Percentiles rank a stretch among this genome's conserved stretches.
Evolutionary conservation across 139 green algal genomes (phyloP).

Genomic region (Pleodorina starrii): DNA sequence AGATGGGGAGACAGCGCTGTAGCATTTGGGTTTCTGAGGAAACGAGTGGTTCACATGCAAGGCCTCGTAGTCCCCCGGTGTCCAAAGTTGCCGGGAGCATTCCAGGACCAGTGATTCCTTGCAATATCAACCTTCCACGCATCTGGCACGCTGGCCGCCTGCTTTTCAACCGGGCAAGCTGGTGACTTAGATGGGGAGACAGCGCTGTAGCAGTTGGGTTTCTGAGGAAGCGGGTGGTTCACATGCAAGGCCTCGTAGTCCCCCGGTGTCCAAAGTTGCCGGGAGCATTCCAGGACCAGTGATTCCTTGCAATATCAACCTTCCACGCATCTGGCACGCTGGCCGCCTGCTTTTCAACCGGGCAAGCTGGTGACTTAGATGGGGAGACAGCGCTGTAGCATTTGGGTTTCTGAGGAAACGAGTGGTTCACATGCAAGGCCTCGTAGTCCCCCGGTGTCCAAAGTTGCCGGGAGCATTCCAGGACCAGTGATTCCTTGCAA

Average conservation of each 20-base stretch:
- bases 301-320: slow-evolving; percentile 25
- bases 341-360: background rate
- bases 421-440: too few species aligned
- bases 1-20: slow-evolving; percentile 26
- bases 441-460: background rate
- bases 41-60: background rate
- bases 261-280: background rate
- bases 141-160: slow-evolving; percentile 42
- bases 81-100: background rate
- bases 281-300: slow-evolving; percentile 23
- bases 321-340: slow-evolving; percentile 48
- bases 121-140: slow-evolving; percentile 18
- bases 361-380: slow-evolving; percentile 36
- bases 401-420: too few species aligned
- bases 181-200: slow-evolving; percentile 43
- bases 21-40: background rate
- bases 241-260: slow-evolving; percentile 2
- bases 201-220: background rate
- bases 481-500: slow-evolving; percentile 40
- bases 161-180: background rate
- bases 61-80: background rate
- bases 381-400: too few species aligned
- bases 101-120: slow-evolving; percentile 34
- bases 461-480: slow-evolving; percentile 9
- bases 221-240: background rate